phyloP scores from a whole-genome alignment of 2,329 filamentous ascomycete genomes.

The Colletotrichum lupini region DNA sequence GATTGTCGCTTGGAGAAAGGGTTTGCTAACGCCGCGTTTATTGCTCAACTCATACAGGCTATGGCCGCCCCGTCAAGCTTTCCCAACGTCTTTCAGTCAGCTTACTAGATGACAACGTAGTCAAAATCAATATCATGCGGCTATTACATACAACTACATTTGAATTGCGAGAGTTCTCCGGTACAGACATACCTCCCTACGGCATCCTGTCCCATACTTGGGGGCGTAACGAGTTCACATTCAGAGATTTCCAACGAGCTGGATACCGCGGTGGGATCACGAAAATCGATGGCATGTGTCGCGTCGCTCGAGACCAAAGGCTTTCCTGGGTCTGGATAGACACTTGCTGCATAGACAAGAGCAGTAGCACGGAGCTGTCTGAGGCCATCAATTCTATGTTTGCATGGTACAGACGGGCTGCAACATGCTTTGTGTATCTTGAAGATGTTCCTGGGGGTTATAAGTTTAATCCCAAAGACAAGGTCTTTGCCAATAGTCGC shows the following conservation, averaged over 20 bases:
- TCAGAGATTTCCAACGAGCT: neutral
- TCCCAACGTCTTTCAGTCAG: neutral
- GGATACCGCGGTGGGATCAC: neutral
- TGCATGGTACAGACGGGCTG: neutral
- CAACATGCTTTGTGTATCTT: neutral
- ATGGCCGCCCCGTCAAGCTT: neutral
- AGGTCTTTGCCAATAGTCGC: neutral
- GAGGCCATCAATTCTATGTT: constrained; percentile 1
- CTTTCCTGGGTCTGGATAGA: neutral
- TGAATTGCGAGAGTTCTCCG: neutral
- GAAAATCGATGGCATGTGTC: neutral
- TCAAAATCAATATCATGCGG: neutral
- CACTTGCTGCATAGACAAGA: neutral
- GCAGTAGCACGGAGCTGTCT: neutral
- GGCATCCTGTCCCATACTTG: constrained; percentile 40
- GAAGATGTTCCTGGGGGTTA: neutral
- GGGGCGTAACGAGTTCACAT: constrained; percentile 31
- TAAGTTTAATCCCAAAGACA: neutral
- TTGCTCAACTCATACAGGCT: neutral
- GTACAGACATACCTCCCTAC: constrained; percentile 24
- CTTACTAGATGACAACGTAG: neutral
- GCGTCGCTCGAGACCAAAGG: neutral
- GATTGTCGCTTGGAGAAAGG: neutral
- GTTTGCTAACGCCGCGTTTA: neutral
- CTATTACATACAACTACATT: neutral